Percentiles rank a stretch among this genome's conserved stretches.
These are phyloP conservation scores for Epichloe glyceriae DNA, from an alignment of 2,329 filamentous ascomycete species.

Conservation along the genomic window DNA sequence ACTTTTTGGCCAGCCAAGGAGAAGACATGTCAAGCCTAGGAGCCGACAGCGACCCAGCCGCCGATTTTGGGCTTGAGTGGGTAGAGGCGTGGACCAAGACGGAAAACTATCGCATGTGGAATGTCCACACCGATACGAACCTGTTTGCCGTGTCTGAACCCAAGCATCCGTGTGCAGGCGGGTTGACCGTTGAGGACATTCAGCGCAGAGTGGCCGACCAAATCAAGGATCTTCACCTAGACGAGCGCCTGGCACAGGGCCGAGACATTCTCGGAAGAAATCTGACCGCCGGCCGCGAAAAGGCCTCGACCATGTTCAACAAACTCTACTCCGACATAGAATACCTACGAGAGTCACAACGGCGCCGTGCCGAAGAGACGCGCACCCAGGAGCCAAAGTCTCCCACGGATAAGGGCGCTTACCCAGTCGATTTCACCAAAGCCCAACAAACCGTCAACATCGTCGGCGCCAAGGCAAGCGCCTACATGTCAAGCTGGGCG, in stretches of 20 bases:
- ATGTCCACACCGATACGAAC: slow-evolving; percentile 66
- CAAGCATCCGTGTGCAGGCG: slow-evolving; percentile 83
- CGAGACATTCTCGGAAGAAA: slow-evolving; percentile 80
- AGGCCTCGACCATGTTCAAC: slow-evolving; percentile 76
- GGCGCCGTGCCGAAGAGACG: slow-evolving; percentile 28
- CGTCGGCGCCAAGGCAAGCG: slow-evolving; percentile 42
- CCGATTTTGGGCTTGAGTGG: slow-evolving; percentile 76
- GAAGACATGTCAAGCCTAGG: slow-evolving; percentile 56
- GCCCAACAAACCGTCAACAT: slow-evolving; percentile 33
- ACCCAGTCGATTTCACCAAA: slow-evolving; percentile 22
- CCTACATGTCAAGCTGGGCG: slow-evolving; percentile 58
- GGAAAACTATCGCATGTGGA: slow-evolving; percentile 85
- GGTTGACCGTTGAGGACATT: slow-evolving; percentile 85
- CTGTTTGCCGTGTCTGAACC: slow-evolving; percentile 93
- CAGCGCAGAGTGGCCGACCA: slow-evolving; percentile 82
- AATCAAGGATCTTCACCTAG: slow-evolving; percentile 84
- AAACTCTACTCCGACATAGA: slow-evolving; percentile 88
- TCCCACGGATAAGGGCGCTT: slow-evolving; percentile 5
- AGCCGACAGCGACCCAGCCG: slow-evolving; percentile 70
- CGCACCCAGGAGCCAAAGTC: slow-evolving; percentile 9
- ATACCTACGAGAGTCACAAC: slow-evolving; percentile 33
- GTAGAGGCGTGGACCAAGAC: slow-evolving; percentile 78
- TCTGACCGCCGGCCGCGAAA: slow-evolving; percentile 75
- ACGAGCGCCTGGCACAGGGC: slow-evolving; percentile 75
- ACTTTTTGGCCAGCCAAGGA: slow-evolving; percentile 51